Evolutionary conservation across 208 protist species (phyloP), one percentile per base, ranked within the genome.

Genomic region (Eutreptiella sp.): DNA sequence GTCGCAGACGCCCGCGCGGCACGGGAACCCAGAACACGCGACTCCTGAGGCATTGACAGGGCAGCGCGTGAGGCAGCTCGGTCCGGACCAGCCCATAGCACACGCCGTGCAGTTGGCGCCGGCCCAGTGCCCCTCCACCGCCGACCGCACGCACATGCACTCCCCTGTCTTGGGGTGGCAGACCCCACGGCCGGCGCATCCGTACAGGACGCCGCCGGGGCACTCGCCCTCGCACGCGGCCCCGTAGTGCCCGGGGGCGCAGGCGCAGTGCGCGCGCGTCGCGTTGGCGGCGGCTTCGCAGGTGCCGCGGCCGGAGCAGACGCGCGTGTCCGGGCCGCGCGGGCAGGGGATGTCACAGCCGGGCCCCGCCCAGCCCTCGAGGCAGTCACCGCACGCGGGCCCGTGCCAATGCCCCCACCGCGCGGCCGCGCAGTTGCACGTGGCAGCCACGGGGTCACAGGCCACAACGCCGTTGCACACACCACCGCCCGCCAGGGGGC

Each of bases 91-190:
- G 9, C 53, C 53, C 24, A 21, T 24, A 27, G 11, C 54, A 55
- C 54, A 62, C 21, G 9, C 21, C 5, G 5, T 62, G 50, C 58
- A 64, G 5, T 21, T 45, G 7, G 21, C 31, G 7, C 58, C 43
- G 9, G 45, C 38, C 58, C 58, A 64, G 53, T 39, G 24, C 11
- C 58, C 58, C 48, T 63, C 32, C 7, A 52, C 29, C 5, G 7
- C 24, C n/a, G 59, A 19, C 14, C 5, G 14, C 48, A 64, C 33
- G 50, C 58, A 64, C 29, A 43, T 9, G 53, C 58, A 64, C 53
- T 23, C 23, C 11, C 58, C 50, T 23, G 11, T 57, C n/a, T 33
- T 33, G 14, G 31, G 14, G 50, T 64, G 36, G 34, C 58, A 64
- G 5, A 35, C 5, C 11, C 58, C 58, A 45, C 21, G 43, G 50